Base-by-base conservation (phyloP, 2,329 filamentous ascomycete genomes). In the Bipolaris zeicola region DNA sequence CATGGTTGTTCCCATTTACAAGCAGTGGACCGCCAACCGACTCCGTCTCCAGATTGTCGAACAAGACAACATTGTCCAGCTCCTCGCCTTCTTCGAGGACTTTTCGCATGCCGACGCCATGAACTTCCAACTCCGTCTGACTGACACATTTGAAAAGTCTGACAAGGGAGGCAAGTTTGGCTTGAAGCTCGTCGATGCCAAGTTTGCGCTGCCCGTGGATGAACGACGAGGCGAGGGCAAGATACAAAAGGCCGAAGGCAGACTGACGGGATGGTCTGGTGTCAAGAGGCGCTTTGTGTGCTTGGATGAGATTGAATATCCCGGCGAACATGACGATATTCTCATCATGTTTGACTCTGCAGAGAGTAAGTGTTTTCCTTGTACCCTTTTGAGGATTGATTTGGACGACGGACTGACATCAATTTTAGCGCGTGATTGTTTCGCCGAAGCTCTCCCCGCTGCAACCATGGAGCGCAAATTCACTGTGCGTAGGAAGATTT, bases 321-420 rank as follows among this genome's bases (percentile, higher is more conserved):
- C 92, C 1, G 91, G 91, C 48, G 93, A 96, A 78, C 92, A 96
- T 76, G 93, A 96, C 74, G 93, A 97, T 78, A 91, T 97, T 64
- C 85, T 88, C 10, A 88, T 97, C 68, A 77, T 88, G 58, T 97
- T 97, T 80, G 92, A 96, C 62, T 88, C 83, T 43, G 89, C 91
- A 72, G 80, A 83, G 69, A 89, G 90, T 92, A 77, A 80, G 89
- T 82, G 6, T 13, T 14, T 0, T 3, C 16, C 26, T 14, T 37
- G 28, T 2, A 31, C 4, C 28, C 3, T 11, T 11, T 5, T 11
- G 3, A 22, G n/a, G 3, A 5, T 6, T 20, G 8, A 1, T 33
- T 6, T 7, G 20, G 18, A 20, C 1, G n/a, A 34, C 3, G 20
- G 11, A 28, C 43, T 41, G 36, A 47, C n/a, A 7, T 36, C 5